These are phyloP conservation scores for Brassica nigra DNA, from an alignment of 345 rosid species.

Conservation along the genomic window DNA sequence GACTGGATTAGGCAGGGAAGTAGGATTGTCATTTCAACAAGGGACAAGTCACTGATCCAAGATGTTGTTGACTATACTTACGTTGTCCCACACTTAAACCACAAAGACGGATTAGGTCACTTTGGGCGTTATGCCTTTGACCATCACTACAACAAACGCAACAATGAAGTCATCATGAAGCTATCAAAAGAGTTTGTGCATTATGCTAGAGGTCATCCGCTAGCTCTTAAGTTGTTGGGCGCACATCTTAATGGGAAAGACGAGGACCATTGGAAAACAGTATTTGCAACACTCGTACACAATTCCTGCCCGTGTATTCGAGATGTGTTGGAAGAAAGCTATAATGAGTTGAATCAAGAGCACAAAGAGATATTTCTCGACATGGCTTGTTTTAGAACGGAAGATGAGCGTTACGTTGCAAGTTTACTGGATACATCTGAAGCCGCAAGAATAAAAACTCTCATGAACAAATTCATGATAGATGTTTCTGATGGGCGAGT, in stretches of 20 bases:
- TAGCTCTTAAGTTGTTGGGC: slow-evolving; percentile 42
- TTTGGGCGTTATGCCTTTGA: slow-evolving; percentile 21
- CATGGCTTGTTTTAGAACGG: slow-evolving; percentile 42
- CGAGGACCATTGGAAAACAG: slow-evolving; percentile 18
- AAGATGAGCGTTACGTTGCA: background rate
- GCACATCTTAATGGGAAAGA: background rate
- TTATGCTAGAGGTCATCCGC: slow-evolving; percentile 39
- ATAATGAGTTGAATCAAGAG: slow-evolving; percentile 24
- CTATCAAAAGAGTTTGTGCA: slow-evolving; percentile 14
- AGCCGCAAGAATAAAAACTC: slow-evolving; percentile 13
- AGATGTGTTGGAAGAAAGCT: slow-evolving; percentile 31
- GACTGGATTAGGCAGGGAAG: slow-evolving; percentile 26
- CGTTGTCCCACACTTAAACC: slow-evolving; percentile 3
- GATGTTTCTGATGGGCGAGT: background rate
- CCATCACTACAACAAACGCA: background rate
- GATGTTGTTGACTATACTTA: background rate
- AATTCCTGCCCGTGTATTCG: slow-evolving; percentile 4
- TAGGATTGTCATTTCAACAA: slow-evolving; percentile 25
- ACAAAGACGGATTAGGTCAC: slow-evolving; percentile 23
- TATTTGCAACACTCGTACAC: background rate
- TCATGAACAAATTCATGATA: slow-evolving; percentile 29
- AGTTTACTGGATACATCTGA: slow-evolving; percentile 19
- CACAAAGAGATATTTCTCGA: slow-evolving; percentile 38
- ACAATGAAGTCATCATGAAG: background rate
- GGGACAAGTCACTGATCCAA: slow-evolving; percentile 16